phyloP scores from a whole-genome alignment of 2,329 filamentous ascomycete genomes.

The Botryotinia narcissicola region DNA sequence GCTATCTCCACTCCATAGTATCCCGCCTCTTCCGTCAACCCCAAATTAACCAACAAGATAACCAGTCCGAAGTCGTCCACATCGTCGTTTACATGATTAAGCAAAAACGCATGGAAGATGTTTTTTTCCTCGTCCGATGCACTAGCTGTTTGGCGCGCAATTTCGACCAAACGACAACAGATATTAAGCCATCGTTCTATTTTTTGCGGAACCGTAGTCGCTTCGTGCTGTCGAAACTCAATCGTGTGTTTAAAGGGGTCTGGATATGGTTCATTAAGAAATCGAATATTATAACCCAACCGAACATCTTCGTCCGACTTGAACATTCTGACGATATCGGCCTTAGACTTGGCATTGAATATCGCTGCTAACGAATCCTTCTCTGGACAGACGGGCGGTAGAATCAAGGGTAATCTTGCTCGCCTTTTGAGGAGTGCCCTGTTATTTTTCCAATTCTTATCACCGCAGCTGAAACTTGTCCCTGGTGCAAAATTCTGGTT shows the following conservation, averaged over 20 bases:
- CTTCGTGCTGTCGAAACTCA: slow-evolving; percentile 33
- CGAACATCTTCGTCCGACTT: not conserved
- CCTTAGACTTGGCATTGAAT: not conserved
- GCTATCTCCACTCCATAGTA: not conserved
- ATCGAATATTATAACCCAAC: slow-evolving; percentile 1
- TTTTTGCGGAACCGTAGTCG: slow-evolving; percentile 21
- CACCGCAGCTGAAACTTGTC: slow-evolving; percentile 1
- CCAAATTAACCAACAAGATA: not conserved
- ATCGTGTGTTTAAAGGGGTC: slow-evolving; percentile 24
- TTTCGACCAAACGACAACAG: slow-evolving; percentile 23
- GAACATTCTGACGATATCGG: slow-evolving; percentile 10
- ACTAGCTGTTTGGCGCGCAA: slow-evolving; percentile 12
- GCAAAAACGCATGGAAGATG: not conserved
- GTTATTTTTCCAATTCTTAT: not conserved
- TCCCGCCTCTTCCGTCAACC: not conserved
- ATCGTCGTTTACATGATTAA: not conserved
- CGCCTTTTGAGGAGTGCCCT: not conserved
- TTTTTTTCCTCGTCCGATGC: not conserved
- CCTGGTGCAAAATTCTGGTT: slow-evolving; percentile 5
- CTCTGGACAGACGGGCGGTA: not conserved
- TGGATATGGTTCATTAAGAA: not conserved
- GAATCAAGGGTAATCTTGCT: not conserved
- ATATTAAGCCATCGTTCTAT: slow-evolving; percentile 27
- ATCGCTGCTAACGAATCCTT: not conserved
- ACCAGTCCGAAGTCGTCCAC: not conserved